Evolutionary conservation across 106 monocot species (phyloP), one percentile per base, ranked within the genome.

Genomic region (Narthecium ossifragum): DNA sequence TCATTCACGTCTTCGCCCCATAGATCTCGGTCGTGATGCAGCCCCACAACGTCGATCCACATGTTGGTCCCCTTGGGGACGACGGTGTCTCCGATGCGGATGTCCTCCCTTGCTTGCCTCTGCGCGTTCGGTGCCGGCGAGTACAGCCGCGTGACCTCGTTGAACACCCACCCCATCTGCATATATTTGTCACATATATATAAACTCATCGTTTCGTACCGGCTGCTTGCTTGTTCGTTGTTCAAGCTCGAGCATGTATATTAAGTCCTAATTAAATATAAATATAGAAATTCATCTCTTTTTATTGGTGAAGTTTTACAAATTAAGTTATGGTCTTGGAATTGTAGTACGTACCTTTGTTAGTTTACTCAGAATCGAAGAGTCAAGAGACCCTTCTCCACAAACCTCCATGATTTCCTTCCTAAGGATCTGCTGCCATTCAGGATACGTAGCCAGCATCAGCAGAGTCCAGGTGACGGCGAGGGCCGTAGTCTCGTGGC

Each of bases 151-250:
- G 88, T 50, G 4, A 79, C 79, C 56, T 93, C 88, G 33, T 74
- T 75, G 12, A 74, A n/a, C 28, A 93, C 88, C 84, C 83, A 88
- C 1, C 61, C 65, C 88, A 88, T 88, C 88, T 91, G 83, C 59
- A 20, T 26, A 7, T 14, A 5, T 54, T 12, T 9, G 2, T 57
- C n/a, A 5, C 12, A 26, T 33, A 57, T 1, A 26, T 54, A 14
- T 1, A 22, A n/a, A n/a, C n/a, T n/a, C n/a, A n/a, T n/a, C n/a
- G n/a, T n/a, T n/a, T n/a, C n/a, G n/a, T n/a, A n/a, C n/a, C n/a
- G n/a, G n/a, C n/a, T n/a, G n/a, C n/a, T n/a, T n/a, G n/a, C n/a
- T n/a, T n/a, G n/a, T n/a, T n/a, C n/a, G n/a, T n/a, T n/a, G n/a
- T n/a, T n/a, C n/a, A n/a, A n/a, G n/a, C n/a, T n/a, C n/a, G n/a